A percentile compares a stretch with the other conserved stretches of the same genome.
Conservation (phyloP, 345 rosid genomes). For the Eucalyptus fibrosa region DNA sequence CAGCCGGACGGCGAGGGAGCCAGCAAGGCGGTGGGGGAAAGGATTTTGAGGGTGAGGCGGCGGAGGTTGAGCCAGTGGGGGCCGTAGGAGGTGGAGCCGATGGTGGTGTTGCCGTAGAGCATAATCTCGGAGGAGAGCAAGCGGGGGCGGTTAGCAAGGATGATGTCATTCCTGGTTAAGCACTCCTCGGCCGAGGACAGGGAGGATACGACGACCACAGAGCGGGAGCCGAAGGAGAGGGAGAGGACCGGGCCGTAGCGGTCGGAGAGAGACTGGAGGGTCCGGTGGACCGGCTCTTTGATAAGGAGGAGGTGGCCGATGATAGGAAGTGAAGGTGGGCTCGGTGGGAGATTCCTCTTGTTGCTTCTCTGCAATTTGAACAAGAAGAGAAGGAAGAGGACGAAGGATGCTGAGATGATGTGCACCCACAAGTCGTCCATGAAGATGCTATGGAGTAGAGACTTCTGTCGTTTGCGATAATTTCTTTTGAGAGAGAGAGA, state of each 20-base stretch:
- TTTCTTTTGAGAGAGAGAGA: no score
- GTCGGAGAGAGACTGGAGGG: conserved; percentile 3
- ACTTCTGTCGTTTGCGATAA: no score
- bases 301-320: conserved; percentile 34
- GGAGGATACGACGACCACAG: no score
- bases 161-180: background rate
- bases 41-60: background rate
- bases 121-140: conserved; percentile 7
- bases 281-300: conserved; percentile 15
- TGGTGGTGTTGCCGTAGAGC: conserved; percentile 7
- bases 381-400: background rate
- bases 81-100: conserved; percentile 15
- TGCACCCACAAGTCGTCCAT: background rate
- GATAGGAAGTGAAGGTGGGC: conserved; percentile 22
- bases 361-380: background rate
- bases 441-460: background rate
- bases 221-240: no score
- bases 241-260: no score
- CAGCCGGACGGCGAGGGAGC: no score
- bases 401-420: background rate
- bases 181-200: no score
- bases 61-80: conserved; percentile 22
- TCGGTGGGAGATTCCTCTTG: conserved; percentile 22
- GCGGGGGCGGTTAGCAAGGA: conserved; percentile 25
- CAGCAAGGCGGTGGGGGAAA: no score